Evolutionary conservation across 116 monocot genomes (phyloP), one percentile per base, ranked within the genome.

Genomic region (Zostera marina): DNA sequence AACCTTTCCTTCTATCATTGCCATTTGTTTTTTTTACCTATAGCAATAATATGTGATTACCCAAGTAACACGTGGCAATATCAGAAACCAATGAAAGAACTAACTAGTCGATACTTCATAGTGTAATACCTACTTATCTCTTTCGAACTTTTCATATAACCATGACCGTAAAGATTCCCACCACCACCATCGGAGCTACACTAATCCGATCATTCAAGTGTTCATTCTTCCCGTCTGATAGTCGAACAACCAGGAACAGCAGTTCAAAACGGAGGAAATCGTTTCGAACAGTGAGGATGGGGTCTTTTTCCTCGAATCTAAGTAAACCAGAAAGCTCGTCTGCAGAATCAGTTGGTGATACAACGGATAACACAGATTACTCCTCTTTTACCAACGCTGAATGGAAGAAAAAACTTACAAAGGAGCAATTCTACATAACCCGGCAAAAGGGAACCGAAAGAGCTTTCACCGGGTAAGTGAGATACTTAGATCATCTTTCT

Each of bases 381-480:
- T 22, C 68, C 49, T 66, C 78, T 21, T 0, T 88, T 20, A 87
- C 62, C 52, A 73, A 87, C 42, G 84, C 77, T 5, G 88, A 93
- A 45, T 84, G 79, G 93, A 93, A 84, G 62, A 78, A 73, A 52
- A 76, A 77, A 3, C 71, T 93, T 9, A 77, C 81, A 9, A 48
- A 68, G 51, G 79, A 93, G 62, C 84, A 93, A 11, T 84, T 72
- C 58, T 74, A 88, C 24, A 46, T 88, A 43, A 68, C 93, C 59
- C 71, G 84, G 8, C 72, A 93, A 61, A 93, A 88, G 81, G 88
- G 88, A 39, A 88, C 84, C 22, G 87, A 92, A 69, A 81, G 92
- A 58, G 92, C 93, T 54, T 93, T 88, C 41, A 84, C 84, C 43
- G 92, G 92, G 92, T 93, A 82, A 17, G 65, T 40, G n/a, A 15